Base-by-base conservation (phyloP, 345 rosid species). In the Dipteronia sinensis region DNA sequence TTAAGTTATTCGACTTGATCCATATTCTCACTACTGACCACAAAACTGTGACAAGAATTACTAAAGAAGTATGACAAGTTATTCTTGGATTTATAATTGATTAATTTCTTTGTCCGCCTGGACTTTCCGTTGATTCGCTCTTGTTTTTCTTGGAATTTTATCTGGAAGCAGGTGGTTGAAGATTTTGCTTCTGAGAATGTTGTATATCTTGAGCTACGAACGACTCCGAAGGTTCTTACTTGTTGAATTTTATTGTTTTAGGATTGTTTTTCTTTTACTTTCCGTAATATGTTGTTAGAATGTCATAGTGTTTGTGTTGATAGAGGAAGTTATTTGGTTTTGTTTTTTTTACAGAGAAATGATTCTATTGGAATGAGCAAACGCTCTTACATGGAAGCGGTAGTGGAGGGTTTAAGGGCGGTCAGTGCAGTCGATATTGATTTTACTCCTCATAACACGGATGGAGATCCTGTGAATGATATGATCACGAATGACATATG, bases 131-230 rank as follows among this genome's bases (percentile, higher is more conserved):
- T 69, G 44, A 46, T 61, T 46, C 3, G 10, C 67, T 23, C 22
- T 42, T 42, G 1, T 27, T 8, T 55, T 74, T 72, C 12, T 64
- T 16, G 3, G 19, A 40, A 56, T 44, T 78, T 46, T 34, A n/a
- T 20, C 7, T 49, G 55, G 10, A 65, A 16, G 61, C 79, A 94
- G 99, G 99, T 94, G 67, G 85, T 94, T 34, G 94, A 94, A 87
- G 99, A 96, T 78, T 94, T 96, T 89, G 98, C 98, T 83, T 83
- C 85, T 9, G 99, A 94, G 71, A 96, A 90, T 85, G 97, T 89
- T 76, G 91, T 92, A 6, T 94, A 96, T 84, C 85, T 94, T 7
- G 99, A 96, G 86, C 80, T 96, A 76, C 79, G 99, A 86, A 96
- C 99, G 65, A 90, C 98, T 76, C 98, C 99, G n/a, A 94, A 96